Base-by-base conservation (phyloP, 1,284 basidiomycete genomes). In the Ganoderma lingzhi region DNA sequence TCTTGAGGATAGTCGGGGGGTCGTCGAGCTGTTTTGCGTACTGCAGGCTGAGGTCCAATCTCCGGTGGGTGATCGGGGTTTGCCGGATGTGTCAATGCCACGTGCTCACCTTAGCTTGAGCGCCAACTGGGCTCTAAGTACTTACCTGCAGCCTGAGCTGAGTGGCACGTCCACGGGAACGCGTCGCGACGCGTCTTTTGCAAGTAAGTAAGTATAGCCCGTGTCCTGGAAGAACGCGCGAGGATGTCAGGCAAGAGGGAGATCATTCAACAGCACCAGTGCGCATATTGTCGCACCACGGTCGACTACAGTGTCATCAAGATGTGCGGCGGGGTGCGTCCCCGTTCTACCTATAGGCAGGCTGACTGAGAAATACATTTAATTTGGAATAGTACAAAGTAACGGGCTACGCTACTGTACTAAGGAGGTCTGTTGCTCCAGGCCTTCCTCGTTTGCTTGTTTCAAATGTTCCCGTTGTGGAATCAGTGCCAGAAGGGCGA, bases 1-100 rank as follows among this genome's bases (percentile, higher is more conserved):
- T 78, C 76, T 80, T 79, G 78, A 77, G 75, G 78, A 73, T 76
- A 55, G 66, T 73, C 75, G 74, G 73, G 70, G 74, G 75, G 73
- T 75, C 75, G 77, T 74, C 71, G 76, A 71, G 75, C 74, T 77
- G 73, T 75, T 72, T 64, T 72, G 70, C 65, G 63, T 56, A 66
- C 60, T 68, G 62, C 66, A 64, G 63, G 64, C 68, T 37, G 65
- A 67, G 66, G 64, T 45, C 63, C 65, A 69, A 64, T 59, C 65
- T 69, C 58, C 53, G 44, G 10, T 60, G 32, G 41, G 41, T 28
- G 39, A n/a, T 60, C 69, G 72, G 69, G n/a, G 28, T 42, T 30
- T 64, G 65, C 69, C 72, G 72, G 4, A n/a, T 5, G 2, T 2
- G 23, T 39, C 59, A 61, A 2, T 2, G 23, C 59, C 59, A 61